Evolutionary conservation across 352 stramenopile genomes (phyloP).

Genomic region (Phytophthora pinifolia): DNA sequence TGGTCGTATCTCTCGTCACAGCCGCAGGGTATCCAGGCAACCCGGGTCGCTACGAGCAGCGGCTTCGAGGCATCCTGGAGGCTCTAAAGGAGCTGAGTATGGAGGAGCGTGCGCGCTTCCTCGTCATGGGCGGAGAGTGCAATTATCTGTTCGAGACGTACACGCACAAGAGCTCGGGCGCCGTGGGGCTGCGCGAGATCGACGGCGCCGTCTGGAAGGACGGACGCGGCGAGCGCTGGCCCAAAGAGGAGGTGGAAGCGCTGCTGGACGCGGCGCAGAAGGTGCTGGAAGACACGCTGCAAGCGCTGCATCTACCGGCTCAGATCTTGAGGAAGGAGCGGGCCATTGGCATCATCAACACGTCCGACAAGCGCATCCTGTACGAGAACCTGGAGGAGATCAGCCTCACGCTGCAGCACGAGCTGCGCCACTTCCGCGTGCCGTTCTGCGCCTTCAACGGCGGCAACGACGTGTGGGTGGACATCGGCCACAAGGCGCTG

Average conservation of each 20-base stretch:
- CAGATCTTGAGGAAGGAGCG: constrained; percentile 93
- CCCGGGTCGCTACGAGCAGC: constrained; percentile 67
- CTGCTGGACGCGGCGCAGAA: constrained; percentile 86
- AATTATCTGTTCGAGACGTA: constrained; percentile 93
- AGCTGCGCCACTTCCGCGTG: constrained; percentile 73
- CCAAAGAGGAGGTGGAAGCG: constrained; percentile 65
- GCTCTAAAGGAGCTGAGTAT: constrained; percentile 47
- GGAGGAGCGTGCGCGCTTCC: constrained; percentile 67
- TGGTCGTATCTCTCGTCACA: constrained; percentile 84
- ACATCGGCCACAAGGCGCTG: constrained; percentile 96
- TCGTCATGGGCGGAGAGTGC: constrained; percentile 96
- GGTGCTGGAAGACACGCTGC: constrained; percentile 72
- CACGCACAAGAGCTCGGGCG: constrained; percentile 39
- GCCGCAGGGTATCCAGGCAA: constrained; percentile 78
- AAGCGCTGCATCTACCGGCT: constrained; percentile 83
- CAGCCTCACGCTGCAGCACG: constrained; percentile 90
- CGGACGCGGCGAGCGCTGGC: constrained; percentile 86
- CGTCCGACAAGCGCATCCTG: constrained; percentile 71
- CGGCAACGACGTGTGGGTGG: constrained; percentile 95
- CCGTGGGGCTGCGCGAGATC: constrained; percentile 67
- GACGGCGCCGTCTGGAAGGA: constrained; percentile 73
- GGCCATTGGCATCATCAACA: constrained; percentile 92
- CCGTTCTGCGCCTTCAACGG: constrained; percentile 97
- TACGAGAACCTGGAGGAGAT: constrained; percentile 96
- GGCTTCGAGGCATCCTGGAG: constrained; percentile 77